A percentile compares a stretch with the other conserved stretches of the same genome.
Evolutionary conservation across 2,329 filamentous ascomycete species (phyloP).

Genomic region (Rhynchosporium agropyri): DNA sequence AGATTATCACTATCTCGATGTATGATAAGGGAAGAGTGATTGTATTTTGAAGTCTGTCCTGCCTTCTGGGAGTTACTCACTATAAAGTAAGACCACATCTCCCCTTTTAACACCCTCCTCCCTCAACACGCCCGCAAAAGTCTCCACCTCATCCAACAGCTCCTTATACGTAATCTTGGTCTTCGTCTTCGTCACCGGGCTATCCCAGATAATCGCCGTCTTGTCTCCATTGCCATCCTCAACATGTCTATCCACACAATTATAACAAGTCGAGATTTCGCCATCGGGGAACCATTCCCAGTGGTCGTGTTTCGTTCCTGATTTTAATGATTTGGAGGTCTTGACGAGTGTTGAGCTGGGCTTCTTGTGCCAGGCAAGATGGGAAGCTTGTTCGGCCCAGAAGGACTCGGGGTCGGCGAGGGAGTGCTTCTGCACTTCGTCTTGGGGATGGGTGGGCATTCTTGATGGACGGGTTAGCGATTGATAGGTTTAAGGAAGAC

Average conservation of each 20-base stretch:
- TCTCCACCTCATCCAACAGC: constrained; percentile 78
- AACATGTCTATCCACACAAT: constrained; percentile 91
- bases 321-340: constrained; percentile 64
- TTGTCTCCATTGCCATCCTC: constrained; percentile 71
- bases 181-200: constrained; percentile 76
- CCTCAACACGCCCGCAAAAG: constrained; percentile 76
- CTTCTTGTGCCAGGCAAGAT: constrained; percentile 79
- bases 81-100: constrained; percentile 89
- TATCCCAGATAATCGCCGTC: constrained; percentile 84
- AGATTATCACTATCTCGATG: constrained; percentile 15
- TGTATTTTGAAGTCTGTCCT: too few species aligned
- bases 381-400: constrained; percentile 74
- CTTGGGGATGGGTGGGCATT: constrained; percentile 41
- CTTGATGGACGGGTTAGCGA: constrained; percentile 15
- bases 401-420: constrained; percentile 71
- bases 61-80: constrained; percentile 49
- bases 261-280: constrained; percentile 88
- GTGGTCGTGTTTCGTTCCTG: constrained; percentile 66
- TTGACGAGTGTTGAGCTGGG: constrained; percentile 64
- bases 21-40: background rate
- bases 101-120: constrained; percentile 82
- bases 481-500: background rate
- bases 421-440: constrained; percentile 50
- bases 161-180: constrained; percentile 73
- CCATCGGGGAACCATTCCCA: constrained; percentile 93